These are phyloP conservation scores for Amyloporia xantha DNA, from an alignment of 768 basidiomycete genomes.

Conservation along the genomic window DNA sequence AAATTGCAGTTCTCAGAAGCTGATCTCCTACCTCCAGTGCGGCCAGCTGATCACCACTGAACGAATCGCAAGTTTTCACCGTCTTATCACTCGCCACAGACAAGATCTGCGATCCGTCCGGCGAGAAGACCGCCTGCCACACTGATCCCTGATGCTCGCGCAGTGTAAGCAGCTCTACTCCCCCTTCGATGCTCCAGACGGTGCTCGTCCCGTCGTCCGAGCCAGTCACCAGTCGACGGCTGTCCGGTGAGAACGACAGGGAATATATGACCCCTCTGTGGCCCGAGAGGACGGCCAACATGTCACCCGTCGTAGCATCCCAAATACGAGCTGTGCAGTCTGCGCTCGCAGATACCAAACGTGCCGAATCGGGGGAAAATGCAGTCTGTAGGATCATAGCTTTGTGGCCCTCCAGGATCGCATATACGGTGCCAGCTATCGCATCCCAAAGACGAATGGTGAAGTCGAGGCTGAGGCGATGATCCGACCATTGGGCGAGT, in stretches of 20 bases:
- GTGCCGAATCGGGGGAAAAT: constrained; percentile 9
- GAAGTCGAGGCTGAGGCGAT: constrained; percentile 25
- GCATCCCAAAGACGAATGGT: constrained; percentile 23
- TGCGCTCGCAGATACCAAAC: constrained; percentile 11
- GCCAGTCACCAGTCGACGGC: constrained; percentile 19
- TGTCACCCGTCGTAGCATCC: constrained; percentile 6
- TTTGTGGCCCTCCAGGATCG: constrained; percentile 6
- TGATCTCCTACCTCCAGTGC: constrained; percentile 6
- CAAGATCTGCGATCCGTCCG: constrained; percentile 22
- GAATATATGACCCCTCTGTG: constrained; percentile 15
- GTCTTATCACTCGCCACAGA: constrained; percentile 24
- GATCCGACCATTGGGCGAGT: constrained; percentile 23
- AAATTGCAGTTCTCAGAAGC: constrained; percentile 26
- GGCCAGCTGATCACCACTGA: constrained; percentile 11
- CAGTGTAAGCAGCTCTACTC: background rate
- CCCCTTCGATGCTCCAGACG: constrained; percentile 16
- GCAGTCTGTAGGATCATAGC: constrained; percentile 25
- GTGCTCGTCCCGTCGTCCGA: constrained; percentile 20
- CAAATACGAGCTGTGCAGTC: constrained; percentile 10
- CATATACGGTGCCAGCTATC: constrained; percentile 8
- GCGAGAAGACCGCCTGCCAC: constrained; percentile 22
- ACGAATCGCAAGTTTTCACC: constrained; percentile 21
- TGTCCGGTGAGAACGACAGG: constrained; percentile 21
- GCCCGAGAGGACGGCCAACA: constrained; percentile 9
- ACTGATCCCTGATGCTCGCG: constrained; percentile 18